Evolutionary conservation across 176 grass and related monocot genomes (phyloP).

Genomic region (Dactylis glomerata): DNA sequence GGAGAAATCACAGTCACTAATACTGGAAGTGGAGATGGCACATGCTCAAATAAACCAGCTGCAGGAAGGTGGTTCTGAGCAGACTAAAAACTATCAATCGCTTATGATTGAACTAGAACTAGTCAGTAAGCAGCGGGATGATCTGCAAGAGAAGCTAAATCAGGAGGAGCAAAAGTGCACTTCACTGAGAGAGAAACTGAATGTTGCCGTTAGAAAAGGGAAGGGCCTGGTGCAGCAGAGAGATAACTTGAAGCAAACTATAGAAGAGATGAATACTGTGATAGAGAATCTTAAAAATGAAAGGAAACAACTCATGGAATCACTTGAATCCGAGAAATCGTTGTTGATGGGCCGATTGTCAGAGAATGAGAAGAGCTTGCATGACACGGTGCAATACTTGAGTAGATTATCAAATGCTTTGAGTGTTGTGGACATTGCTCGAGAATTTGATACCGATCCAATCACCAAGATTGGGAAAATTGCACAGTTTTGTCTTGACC

Average conservation of each 20-base stretch:
- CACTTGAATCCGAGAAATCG: constrained; percentile 73
- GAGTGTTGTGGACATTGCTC: constrained; percentile 48
- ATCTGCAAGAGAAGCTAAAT: constrained; percentile 66
- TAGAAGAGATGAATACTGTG: constrained; percentile 55
- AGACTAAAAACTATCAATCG: constrained; percentile 48
- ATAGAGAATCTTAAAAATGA: constrained; percentile 55
- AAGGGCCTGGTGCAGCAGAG: constrained; percentile 90
- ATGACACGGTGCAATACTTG: constrained; percentile 45
- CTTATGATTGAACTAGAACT: constrained; percentile 62
- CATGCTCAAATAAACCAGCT: constrained; percentile 47
- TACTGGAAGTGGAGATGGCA: constrained; percentile 55
- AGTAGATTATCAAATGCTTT: constrained; percentile 60
- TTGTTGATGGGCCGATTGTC: constrained; percentile 54
- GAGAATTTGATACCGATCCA: constrained; percentile 55
- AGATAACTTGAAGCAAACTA: constrained; percentile 80
- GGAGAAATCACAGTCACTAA: constrained; percentile 46
- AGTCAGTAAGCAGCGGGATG: constrained; percentile 51
- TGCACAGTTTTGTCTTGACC: constrained; percentile 41
- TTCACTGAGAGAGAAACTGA: constrained; percentile 85
- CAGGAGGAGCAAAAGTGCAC: constrained; percentile 71
- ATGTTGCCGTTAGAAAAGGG: constrained; percentile 91
- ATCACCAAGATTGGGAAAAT: constrained; percentile 68
- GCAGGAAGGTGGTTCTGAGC: constrained; percentile 47
- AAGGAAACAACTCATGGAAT: constrained; percentile 62
- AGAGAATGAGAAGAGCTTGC: constrained; percentile 59